Evolutionary conservation across 2,329 filamentous ascomycete genomes (phyloP), one percentile per base, ranked within the genome.

Genomic region (Xylaria digitata): DNA sequence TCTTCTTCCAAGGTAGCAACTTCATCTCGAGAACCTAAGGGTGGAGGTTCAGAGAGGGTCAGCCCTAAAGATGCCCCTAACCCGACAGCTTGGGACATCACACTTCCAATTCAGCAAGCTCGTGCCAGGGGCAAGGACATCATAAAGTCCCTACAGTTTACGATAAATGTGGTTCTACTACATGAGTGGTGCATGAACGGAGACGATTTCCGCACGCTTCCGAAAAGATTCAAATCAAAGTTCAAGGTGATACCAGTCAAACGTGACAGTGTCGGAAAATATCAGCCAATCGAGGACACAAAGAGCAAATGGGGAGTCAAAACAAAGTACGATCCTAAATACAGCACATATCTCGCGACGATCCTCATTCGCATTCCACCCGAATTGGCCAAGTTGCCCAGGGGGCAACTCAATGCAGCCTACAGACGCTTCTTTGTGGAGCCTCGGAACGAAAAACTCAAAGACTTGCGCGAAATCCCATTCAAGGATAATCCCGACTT

Each of bases 281-380:
- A 21, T 13, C 21, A 46, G 40, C 50, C 56, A 9, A 50, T 65
- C 23, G 26, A 43, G 17, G 37, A 45, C 37, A 3, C 1, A 26
- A 15, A 19, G 3, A 7, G 17, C 15, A 4, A 45, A 43, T 65
- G 63, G 57, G 63, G 63, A 13, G 30, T 65, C 57, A 56, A 57
- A 57, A 61, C 57, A 19, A 11, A 32, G 6, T 65, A 65, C 30
- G 15, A 61, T 13, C 43, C 43, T 9, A 19, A 40, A 1, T 34
- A 50, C 52, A n/a, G 40, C 37, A 52, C n/a, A 1, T 65, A 65
- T 6, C n/a, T 65, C n/a, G 15, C 37, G 7, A 45, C 52, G 8
- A 37, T 65, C 26, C 26, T 61, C 3, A 61, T 65, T 19, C 19
- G n/a, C 15, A 30, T 65, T 2, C 63, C 63, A 2, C 4, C 6